A percentile compares a stretch with the other conserved stretches of the same genome.
Evolutionary conservation across 2,329 filamentous ascomycete genomes (phyloP).

Genomic region (Ophiostoma piceae): DNA sequence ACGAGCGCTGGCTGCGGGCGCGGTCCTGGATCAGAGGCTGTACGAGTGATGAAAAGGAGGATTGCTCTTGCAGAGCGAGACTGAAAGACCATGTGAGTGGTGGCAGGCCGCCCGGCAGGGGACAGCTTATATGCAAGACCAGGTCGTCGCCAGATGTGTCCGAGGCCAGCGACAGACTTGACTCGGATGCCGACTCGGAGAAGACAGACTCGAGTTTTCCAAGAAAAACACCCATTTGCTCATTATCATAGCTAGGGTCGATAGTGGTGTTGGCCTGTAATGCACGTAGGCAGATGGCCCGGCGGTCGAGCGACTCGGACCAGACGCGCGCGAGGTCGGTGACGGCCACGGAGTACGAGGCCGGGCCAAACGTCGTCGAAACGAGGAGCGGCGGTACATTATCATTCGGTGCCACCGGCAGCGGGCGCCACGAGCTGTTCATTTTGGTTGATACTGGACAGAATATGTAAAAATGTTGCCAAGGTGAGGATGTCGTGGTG

Average conservation of each 20-base stretch:
- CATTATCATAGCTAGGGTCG: conserved; percentile 63
- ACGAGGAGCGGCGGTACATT: conserved; percentile 49
- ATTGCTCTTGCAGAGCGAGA: conserved; percentile 40
- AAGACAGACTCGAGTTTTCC: conserved; percentile 46
- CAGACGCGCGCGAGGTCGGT: conserved; percentile 72
- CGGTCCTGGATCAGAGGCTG: conserved; percentile 48
- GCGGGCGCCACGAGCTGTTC: conserved; percentile 22
- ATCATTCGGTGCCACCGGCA: conserved; percentile 25
- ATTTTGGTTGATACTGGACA: not conserved
- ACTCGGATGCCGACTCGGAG: conserved; percentile 39
- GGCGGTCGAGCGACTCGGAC: conserved; percentile 58
- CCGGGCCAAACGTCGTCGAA: conserved; percentile 48
- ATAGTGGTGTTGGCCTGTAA: conserved; percentile 62
- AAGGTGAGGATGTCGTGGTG: not conserved
- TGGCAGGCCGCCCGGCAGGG: conserved; percentile 57
- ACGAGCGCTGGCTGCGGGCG: conserved; percentile 38
- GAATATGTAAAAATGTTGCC: not conserved
- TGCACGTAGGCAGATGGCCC: conserved; percentile 58
- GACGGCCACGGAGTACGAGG: conserved; percentile 59
- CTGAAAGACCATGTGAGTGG: conserved; percentile 61
- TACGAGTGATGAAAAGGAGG: conserved; percentile 37
- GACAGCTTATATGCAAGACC: conserved; percentile 53
- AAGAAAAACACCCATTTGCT: conserved; percentile 63
- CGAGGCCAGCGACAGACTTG: conserved; percentile 32
- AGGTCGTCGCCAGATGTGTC: conserved; percentile 28